Base-by-base conservation (phyloP, 768 basidiomycete genomes). In the Cytidiella melzeri region DNA sequence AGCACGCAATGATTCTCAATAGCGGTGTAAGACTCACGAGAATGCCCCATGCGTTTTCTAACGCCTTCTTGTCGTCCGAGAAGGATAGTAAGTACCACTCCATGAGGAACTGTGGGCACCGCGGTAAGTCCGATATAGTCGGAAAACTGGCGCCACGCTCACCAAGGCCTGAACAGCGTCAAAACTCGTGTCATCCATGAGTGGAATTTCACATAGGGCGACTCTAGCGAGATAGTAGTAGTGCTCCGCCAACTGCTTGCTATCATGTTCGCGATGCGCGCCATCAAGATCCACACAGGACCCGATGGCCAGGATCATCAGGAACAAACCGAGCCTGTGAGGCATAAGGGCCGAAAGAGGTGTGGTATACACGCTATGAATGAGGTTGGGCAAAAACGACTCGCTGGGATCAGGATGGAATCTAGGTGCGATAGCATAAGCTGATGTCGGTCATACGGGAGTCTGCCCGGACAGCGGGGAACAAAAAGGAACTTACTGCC, bases 161-260 rank as follows among this genome's bases (percentile, higher is more conserved):
- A 84, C 83, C 57, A 87, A 65, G 2, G 82, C 76, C 61, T 84
- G 81, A 27, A 87, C 73, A 41, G 81, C 78, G 58, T 86, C 84
- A 50, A 86, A 78, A 61, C 84, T 82, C 5, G 84, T 83, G 53
- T 85, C 82, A 56, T 84, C 82, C 76, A 84, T 82, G 45, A 87
- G 70, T 10, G 84, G 83, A 47, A 82, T 83, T 56, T 85, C 84
- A 60, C 84, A 86, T 34, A 87, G 60, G 4, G 81, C 77, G 1
- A 77, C 78, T 11, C 83, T 72, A 9, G 70, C 75, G 7, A 84
- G 67, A 37, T 81, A 77, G 55, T 79, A 83, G 57, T 73, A 80
- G 37, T 75, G 70, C 60, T 74, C 77, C 4, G 80, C 75, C 47
- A 80, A 77, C 12, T 73, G 34, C 30, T 34, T 34, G 30, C 30